Percentiles rank a stretch among this genome's conserved stretches.
Conservation (phyloP, 2,329 filamentous ascomycete species). For the Aspergillus quadricinctus region DNA sequence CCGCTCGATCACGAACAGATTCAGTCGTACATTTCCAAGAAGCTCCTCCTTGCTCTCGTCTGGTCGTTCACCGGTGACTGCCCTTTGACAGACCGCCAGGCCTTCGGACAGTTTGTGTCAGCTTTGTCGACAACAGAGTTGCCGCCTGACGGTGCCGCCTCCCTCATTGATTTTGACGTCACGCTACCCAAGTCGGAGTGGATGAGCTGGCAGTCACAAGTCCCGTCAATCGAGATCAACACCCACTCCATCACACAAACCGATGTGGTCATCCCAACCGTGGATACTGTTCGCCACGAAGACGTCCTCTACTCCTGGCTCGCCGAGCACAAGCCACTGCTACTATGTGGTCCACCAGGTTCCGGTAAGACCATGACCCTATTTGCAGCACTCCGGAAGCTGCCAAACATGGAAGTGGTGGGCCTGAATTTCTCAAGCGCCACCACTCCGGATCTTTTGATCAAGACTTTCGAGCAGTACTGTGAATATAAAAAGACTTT, state of each 20-base stretch:
- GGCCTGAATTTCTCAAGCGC: conserved; percentile 99
- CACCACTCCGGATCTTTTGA: conserved; percentile 92
- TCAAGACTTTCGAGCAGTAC: conserved; percentile 99
- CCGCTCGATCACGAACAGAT: conserved; percentile 85
- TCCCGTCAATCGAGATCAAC: conserved; percentile 92
- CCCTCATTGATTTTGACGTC: conserved; percentile 93
- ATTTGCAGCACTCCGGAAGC: conserved; percentile 92
- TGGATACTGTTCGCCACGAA: conserved; percentile 96
- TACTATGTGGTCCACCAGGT: conserved; percentile 94
- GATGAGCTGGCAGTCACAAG: conserved; percentile 90
- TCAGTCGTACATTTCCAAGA: conserved; percentile 87
- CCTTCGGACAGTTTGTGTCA: conserved; percentile 80
- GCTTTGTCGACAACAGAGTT: conserved; percentile 81
- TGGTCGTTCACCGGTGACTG: conserved; percentile 98
- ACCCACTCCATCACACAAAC: conserved; percentile 98
- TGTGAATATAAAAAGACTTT: conserved; percentile 99
- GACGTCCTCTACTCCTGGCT: conserved; percentile 99
- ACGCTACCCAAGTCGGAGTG: conserved; percentile 82
- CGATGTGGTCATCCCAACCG: conserved; percentile 94
- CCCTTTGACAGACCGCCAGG: conserved; percentile 78
- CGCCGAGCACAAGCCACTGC: conserved; percentile 92
- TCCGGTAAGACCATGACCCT: conserved; percentile 99
- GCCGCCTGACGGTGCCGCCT: conserved; percentile 70
- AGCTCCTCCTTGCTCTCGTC: conserved; percentile 83
- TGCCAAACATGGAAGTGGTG: conserved; percentile 98